Percentiles rank a stretch among this genome's conserved stretches.
Evolutionary conservation across 2,329 filamentous ascomycete genomes (phyloP).

Genomic region (Fusarium dimerum): DNA sequence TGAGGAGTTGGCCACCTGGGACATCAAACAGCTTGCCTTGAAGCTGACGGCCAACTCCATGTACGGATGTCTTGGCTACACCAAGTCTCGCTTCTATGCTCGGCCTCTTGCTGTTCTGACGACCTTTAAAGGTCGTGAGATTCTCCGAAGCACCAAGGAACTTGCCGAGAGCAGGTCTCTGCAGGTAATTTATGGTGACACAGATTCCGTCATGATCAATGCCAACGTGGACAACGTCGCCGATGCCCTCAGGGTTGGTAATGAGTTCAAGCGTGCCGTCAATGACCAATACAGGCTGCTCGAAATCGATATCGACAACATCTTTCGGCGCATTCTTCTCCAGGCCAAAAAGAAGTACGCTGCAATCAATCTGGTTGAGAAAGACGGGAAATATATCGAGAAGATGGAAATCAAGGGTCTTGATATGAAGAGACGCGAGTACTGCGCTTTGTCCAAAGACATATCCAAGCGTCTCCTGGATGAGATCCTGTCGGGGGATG

Average conservation of each 20-base stretch:
- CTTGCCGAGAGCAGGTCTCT: conserved; percentile 88
- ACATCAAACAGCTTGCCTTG: conserved; percentile 94
- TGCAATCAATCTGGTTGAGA: conserved; percentile 88
- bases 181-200: conserved; percentile 97
- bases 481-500: conserved; percentile 91
- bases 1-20: conserved; percentile 91
- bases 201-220: conserved; percentile 99
- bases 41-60: conserved; percentile 99
- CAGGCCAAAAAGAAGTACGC: conserved; percentile 99
- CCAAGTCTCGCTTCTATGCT: conserved; percentile 95
- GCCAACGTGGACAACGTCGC: conserved; percentile 93
- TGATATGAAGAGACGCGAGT: conserved; percentile 97
- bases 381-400: conserved; percentile 86
- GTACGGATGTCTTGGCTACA: conserved; percentile 98
- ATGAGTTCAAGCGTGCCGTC: conserved; percentile 92
- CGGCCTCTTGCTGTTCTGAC: conserved; percentile 93
- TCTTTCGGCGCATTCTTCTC: conserved; percentile 88
- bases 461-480: conserved; percentile 89
- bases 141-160: conserved; percentile 93
- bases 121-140: conserved; percentile 96
- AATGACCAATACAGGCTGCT: conserved; percentile 91
- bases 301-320: conserved; percentile 97
- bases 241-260: conserved; percentile 86
- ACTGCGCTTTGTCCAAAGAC: conserved; percentile 93
- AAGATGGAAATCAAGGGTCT: conserved; percentile 98